Evolutionary conservation across 768 basidiomycete species (phyloP), one percentile per base, ranked within the genome.

Genomic region (Suillus hirtellus): DNA sequence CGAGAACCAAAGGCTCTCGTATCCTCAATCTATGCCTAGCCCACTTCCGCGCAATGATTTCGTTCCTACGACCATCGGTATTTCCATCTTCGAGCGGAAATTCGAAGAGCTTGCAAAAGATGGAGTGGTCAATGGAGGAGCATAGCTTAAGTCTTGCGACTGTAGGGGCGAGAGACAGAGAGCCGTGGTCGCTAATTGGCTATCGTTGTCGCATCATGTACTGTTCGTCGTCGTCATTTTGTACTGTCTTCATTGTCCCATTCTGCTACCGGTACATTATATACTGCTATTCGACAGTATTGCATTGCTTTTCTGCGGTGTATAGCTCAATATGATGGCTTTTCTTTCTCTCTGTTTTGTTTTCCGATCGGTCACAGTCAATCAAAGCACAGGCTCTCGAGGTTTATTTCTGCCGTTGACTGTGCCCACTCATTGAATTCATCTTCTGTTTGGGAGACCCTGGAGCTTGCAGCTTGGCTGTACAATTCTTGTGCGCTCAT

Each of bases 81-180:
- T 72, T 31, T 63, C 66, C 2, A 53, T 61, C 2, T 75, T 76
- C 40, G 60, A 63, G 27, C 65, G 50, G 31, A 72, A 67, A 68
- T 72, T 76, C 4, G 67, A 68, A n/a, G 47, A 60, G 24, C 60
- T 70, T 43, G 66, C 66, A 3, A 66, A 61, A 2, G 52, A 40
- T 60, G 75, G 73, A 37, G 43, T 60, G 58, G 64, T 73, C 11
- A 8, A 58, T 31, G 17, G 21, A 42, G 24, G 27, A 19, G 27
- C 17, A 17, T 58, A 58, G 24, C 12, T 21, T 14, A 6, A 19
- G n/a, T 38, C 54, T 55, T 55, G 54, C 31, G 10, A 12, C 11
- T 11, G 11, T 35, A 35, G 19, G 19, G 24, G 38, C 15, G 15
- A 56, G 38, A 40, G 24, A 6, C 17, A 27, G 56, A 27, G 56